Base-by-base conservation (phyloP, 345 rosid genomes). In the Pistacia atlantica region DNA sequence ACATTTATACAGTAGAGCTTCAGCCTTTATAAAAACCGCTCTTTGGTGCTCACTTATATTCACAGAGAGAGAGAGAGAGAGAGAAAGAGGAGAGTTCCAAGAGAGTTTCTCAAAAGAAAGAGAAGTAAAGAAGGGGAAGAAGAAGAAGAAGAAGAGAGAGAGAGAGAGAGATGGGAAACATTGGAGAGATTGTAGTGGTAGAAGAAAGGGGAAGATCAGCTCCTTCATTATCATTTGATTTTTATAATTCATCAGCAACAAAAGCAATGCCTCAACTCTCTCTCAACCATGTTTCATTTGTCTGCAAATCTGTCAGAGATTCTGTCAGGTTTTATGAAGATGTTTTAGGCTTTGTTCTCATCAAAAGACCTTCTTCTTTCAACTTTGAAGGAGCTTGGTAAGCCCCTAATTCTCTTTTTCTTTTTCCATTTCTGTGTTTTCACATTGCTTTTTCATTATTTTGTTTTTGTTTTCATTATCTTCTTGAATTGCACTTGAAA, bases 331-430 rank as follows among this genome's bases (percentile, higher is more conserved):
- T 87, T 69, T 84, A 87, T 59, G 85, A 81, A 56, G 83, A 85
- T 12, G 88, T 87, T 33, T 76, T 87, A 65, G 90, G 88, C 11
- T 87, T 87, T 77, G 88, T 77, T 13, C 77, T 83, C 77, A 83
- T 84, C 82, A 83, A 87, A 77, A 78, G 90, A 33, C 90, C 90
- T 10, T 84, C 86, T 60, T 87, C 88, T 66, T 87, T 87, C 72
- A 8, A 87, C 37, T 87, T 81, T 71, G 85, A 85, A 78, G 90
- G 90, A 67, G 90, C 88, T 62, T 85, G 90, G 88, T 87, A 84
- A 57, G 76, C 49, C 42, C 35, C 0, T 11, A 48, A 18, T 33
- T 28, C 20, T 35, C 16, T 37, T 14, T 76, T 57, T 28, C 67
- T 63, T 4, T 17, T 22, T 11, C 0, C 37, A 55, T 16, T 3